Conservation (phyloP, 1,284 basidiomycete species). For the Singerocomus inundabilis region DNA sequence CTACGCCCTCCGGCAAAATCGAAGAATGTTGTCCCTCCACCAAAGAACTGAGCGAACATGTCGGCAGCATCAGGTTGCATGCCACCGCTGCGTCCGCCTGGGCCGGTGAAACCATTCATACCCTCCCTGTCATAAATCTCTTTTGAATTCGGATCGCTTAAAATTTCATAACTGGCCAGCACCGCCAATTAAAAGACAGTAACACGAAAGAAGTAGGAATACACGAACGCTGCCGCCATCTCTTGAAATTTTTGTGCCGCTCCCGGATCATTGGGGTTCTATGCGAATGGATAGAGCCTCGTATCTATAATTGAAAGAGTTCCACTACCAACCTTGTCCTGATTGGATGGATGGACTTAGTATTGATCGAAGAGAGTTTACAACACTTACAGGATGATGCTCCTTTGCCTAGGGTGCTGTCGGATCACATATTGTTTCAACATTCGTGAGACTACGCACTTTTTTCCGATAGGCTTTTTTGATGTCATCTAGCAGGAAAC, state of each 20-base stretch:
- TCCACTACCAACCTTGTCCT: conserved; percentile 60
- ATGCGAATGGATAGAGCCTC: conserved; percentile 3
- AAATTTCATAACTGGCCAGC: conserved; percentile 73
- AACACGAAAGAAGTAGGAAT: neutral
- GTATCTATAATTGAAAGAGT: neutral
- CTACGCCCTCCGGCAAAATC: conserved; percentile 50
- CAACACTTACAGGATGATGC: conserved; percentile 78
- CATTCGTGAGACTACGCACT: conserved; percentile 42
- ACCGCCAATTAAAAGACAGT: conserved; percentile 6
- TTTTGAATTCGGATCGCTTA: conserved; percentile 76
- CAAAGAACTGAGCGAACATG: conserved; percentile 81
- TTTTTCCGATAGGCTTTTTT: conserved; percentile 92
- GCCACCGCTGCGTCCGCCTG: conserved; percentile 43
- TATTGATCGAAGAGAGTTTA: neutral
- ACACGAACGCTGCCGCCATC: conserved; percentile 78
- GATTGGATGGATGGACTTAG: conserved; percentile 10
- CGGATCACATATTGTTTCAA: conserved; percentile 23
- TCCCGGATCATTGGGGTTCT: conserved; percentile 80
- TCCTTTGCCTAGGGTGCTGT: conserved; percentile 67
- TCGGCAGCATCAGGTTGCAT: conserved; percentile 69
- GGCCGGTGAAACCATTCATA: conserved; percentile 59
- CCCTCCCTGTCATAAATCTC: conserved; percentile 83
- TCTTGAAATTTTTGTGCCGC: conserved; percentile 84
- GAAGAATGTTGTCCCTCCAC: conserved; percentile 52
- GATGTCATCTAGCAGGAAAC: conserved; percentile 63